Percentiles rank a stretch among this genome's conserved stretches.
These are phyloP conservation scores for Pseudogymnoascus verrucosus DNA, from an alignment of 2,329 filamentous ascomycete genomes.

Conservation along the genomic window DNA sequence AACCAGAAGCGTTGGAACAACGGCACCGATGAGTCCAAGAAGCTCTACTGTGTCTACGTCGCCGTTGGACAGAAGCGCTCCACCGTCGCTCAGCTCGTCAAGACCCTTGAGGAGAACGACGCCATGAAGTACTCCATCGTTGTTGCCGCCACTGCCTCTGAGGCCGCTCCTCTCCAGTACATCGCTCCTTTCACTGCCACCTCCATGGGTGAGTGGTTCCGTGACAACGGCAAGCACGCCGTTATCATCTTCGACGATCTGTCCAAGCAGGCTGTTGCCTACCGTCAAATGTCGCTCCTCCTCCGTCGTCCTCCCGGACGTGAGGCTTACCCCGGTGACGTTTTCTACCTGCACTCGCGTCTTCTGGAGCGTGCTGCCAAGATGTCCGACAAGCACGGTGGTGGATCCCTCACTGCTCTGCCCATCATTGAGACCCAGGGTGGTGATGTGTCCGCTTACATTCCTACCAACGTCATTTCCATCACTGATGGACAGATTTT, in stretches of 20 bases:
- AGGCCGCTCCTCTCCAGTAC: slow-evolving; percentile 92
- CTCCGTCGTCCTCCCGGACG: slow-evolving; percentile 96
- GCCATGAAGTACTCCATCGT: slow-evolving; percentile 97
- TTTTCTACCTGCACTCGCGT: slow-evolving; percentile 99
- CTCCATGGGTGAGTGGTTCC: slow-evolving; percentile 57
- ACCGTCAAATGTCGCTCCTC: slow-evolving; percentile 97
- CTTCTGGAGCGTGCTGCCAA: slow-evolving; percentile 98
- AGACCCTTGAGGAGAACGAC: slow-evolving; percentile 99
- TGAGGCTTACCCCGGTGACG: slow-evolving; percentile 98
- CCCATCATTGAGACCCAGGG: slow-evolving; percentile 99
- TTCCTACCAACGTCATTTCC: slow-evolving; percentile 99
- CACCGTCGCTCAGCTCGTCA: slow-evolving; percentile 97
- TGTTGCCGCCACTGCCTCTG: slow-evolving; percentile 92
- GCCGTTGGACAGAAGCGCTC: slow-evolving; percentile 99
- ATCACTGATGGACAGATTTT: slow-evolving; percentile 99
- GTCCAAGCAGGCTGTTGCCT: slow-evolving; percentile 95
- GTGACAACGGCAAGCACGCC: slow-evolving; percentile 80
- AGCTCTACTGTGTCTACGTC: slow-evolving; percentile 99
- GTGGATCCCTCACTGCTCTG: slow-evolving; percentile 93
- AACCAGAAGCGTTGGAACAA: slow-evolving; percentile 99
- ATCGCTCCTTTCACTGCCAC: slow-evolving; percentile 78
- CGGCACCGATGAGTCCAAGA: slow-evolving; percentile 81
- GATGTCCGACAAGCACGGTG: slow-evolving; percentile 92
- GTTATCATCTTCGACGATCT: slow-evolving; percentile 92
- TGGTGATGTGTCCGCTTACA: slow-evolving; percentile 99